Evolutionary conservation across 345 rosid genomes (phyloP), one percentile per base, ranked within the genome.

Genomic region (Rhizophora mangle): DNA sequence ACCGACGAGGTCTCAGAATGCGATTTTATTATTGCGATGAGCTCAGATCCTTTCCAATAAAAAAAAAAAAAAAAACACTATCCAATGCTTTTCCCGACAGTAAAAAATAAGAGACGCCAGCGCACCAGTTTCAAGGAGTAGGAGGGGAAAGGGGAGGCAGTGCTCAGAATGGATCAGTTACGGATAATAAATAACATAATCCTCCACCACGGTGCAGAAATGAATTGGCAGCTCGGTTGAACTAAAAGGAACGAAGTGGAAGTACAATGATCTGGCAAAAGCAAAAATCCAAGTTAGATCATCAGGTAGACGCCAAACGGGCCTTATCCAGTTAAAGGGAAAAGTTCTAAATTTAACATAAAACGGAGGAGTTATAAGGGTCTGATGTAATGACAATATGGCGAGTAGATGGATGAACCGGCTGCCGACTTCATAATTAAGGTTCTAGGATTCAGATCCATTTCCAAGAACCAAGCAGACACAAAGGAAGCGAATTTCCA

Each of bases 81-180:
- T 31, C 20, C 58, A 11, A 51, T 21, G 18, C 26, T 54, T 67
- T 57, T 39, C 46, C 64, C 39, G 27, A 29, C 64, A 68, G 32
- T 1, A 1, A 8, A 21, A 55, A 68, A 24, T 24, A 24, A n/a
- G 2, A 68, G 64, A 59, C 59, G 59, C 63, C 56, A 59, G 24
- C 27, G 26, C 58, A 60, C 60, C 43, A 19, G 58, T 60, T 60
- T 21, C 65, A 46, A 69, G 43, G 58, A 47, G 10, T 15, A 58
- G 30, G 64, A 18, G 39, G 13, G 30, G 19, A 32, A 22, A 24
- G 8, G 9, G 22, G 52, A 34, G 37, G 49, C 30, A 56, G 1
- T 51, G 27, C 43, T 20, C 32, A 36, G 8, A 16, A 47, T 29
- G 68, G 31, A 49, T 39, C 43, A 6, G 60, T 31, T 31, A 9